Conservation (phyloP, 441 rosid genomes). For the Brassica balearica region DNA sequence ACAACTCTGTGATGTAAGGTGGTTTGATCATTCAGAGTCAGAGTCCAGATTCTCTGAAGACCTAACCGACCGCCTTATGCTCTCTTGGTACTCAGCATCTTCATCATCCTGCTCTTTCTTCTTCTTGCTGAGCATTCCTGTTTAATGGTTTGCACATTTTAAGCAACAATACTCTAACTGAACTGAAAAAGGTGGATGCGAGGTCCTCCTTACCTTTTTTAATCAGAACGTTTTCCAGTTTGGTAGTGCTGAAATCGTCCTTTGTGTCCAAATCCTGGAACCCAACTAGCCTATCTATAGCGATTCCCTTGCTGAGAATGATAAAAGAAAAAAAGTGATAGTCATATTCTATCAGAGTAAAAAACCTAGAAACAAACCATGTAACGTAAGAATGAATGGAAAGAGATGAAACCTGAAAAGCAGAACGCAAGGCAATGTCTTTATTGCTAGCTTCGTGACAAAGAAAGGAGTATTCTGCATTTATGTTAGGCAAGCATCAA, state of each 20-base stretch:
- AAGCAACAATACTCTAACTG: conserved; percentile 1
- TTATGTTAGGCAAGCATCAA: conserved; percentile 24
- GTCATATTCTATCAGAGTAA: conserved; percentile 6
- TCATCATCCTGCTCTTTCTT: conserved; percentile 63
- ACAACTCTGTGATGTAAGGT: conserved; percentile 11
- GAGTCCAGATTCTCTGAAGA: conserved; percentile 63
- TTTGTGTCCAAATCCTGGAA: conserved; percentile 88
- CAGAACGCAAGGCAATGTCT: conserved; percentile 88
- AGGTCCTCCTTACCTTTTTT: conserved; percentile 62
- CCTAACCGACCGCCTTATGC: conserved; percentile 60
- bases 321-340: conserved; percentile 47
- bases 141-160: conserved; percentile 10
- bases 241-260: conserved; percentile 72
- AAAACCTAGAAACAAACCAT: conserved; percentile 11
- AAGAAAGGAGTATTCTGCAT: conserved; percentile 97
- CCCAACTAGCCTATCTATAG: conserved; percentile 77
- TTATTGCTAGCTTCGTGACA: conserved; percentile 79
- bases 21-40: conserved; percentile 65
- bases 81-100: conserved; percentile 57
- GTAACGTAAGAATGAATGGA: conserved; percentile 12
- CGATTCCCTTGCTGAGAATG: conserved; percentile 68
- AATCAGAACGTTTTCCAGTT: conserved; percentile 62
- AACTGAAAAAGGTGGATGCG: background rate
- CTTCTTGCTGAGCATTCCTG: conserved; percentile 79
- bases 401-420: conserved; percentile 69